These are phyloP conservation scores for Psilocybe mexicana DNA, from an alignment of 1,284 basidiomycete genomes.

Conservation along the genomic window DNA sequence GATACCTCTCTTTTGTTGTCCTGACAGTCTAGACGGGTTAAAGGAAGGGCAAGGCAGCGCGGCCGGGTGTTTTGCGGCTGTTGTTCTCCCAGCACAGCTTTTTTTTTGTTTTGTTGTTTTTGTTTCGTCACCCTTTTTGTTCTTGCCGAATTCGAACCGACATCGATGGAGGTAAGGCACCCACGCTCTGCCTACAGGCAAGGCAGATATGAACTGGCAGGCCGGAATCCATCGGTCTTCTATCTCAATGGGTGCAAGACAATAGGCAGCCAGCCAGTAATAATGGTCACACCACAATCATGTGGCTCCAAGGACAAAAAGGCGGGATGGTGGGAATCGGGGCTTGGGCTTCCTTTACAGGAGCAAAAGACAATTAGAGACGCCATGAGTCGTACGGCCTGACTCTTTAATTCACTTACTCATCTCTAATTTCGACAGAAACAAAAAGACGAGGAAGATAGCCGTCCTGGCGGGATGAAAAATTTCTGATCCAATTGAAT, in stretches of 20 bases:
- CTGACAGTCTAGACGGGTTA: slow-evolving; percentile 13
- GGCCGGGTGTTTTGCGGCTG: slow-evolving; percentile 19
- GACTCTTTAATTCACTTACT: slow-evolving; percentile 5
- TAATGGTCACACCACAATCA: slow-evolving; percentile 17
- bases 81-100: slow-evolving; percentile 22
- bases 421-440: slow-evolving; percentile 2
- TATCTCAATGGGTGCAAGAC: slow-evolving; percentile 14
- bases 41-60: slow-evolving; percentile 13
- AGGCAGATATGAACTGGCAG: slow-evolving; percentile 12
- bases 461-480: not conserved
- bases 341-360: slow-evolving; percentile 10
- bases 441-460: slow-evolving; percentile 13
- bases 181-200: slow-evolving; percentile 22
- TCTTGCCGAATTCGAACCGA: slow-evolving; percentile 18
- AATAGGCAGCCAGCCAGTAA: slow-evolving; percentile 15
- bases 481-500: slow-evolving; percentile 1
- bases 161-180: slow-evolving; percentile 22
- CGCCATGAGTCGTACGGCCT: slow-evolving; percentile 1
- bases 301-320: slow-evolving; percentile 22
- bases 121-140: slow-evolving; percentile 19
- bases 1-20: slow-evolving; percentile 23
- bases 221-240: slow-evolving; percentile 11
- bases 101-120: slow-evolving; percentile 23
- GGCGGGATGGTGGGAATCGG: slow-evolving; percentile 10
- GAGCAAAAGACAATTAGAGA: slow-evolving; percentile 20